Evolutionary conservation across 306 rosid genomes (phyloP).

Genomic region (Ziziphus jujuba): DNA sequence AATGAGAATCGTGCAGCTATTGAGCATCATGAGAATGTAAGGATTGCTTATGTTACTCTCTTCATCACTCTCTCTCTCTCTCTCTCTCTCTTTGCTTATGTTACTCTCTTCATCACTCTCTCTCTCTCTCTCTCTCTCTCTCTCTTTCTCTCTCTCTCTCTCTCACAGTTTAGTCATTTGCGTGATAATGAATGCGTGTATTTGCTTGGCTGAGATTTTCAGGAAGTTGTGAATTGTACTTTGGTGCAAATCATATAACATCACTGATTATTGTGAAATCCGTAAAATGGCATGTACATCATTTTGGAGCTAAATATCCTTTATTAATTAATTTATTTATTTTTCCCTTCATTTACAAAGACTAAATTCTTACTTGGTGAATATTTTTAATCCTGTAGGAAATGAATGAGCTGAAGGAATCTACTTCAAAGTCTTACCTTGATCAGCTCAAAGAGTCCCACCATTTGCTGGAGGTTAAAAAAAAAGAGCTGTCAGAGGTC

Average conservation of each 20-base stretch:
- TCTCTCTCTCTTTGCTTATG: no score
- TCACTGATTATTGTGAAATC: neutral
- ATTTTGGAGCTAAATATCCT: neutral
- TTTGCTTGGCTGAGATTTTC: no score
- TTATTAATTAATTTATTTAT: neutral
- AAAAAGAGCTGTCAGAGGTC: constrained; percentile 65
- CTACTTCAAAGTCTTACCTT: constrained; percentile 53
- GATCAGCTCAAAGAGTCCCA: constrained; percentile 68
- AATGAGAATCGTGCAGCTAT: constrained; percentile 56
- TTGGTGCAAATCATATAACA: neutral
- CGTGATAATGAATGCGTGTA: neutral
- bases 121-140: no score
- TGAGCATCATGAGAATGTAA: constrained; percentile 72
- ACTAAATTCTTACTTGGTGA: neutral
- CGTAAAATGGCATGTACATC: neutral
- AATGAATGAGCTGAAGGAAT: constrained; percentile 66
- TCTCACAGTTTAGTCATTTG: neutral
- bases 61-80: constrained; percentile 13
- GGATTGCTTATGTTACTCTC: constrained; percentile 21
- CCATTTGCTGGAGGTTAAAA: constrained; percentile 56
- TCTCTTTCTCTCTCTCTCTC: constrained; percentile 7
- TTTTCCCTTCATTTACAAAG: neutral
- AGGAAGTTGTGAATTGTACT: no score
- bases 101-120: constrained; percentile 6
- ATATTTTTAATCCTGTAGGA: constrained; percentile 50